These are phyloP conservation scores for Calonectria pteridis DNA, from an alignment of 2,329 filamentous ascomycete genomes.

Conservation along the genomic window DNA sequence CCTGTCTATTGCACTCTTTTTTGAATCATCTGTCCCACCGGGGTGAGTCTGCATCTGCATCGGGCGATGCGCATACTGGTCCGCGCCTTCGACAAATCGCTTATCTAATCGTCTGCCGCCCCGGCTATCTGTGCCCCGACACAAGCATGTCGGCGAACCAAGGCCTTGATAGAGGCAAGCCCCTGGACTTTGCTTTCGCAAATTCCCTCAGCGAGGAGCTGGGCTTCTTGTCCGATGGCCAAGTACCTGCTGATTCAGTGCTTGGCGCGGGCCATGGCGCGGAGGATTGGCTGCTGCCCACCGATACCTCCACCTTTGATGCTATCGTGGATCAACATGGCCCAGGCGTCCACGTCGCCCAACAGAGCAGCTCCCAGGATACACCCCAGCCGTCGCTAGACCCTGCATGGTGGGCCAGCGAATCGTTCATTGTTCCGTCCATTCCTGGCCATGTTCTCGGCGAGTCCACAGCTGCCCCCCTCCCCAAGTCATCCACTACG, in stretches of 20 bases:
- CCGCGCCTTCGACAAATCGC: not conserved
- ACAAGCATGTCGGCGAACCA: not conserved
- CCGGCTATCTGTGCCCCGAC: not conserved
- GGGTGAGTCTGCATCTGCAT: not conserved
- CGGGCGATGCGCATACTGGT: not conserved
- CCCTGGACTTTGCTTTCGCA: not conserved
- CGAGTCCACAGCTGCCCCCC: not conserved
- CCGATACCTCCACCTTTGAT: not conserved
- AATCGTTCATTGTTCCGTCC: not conserved
- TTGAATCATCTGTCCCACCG: not conserved
- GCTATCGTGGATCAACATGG: not conserved
- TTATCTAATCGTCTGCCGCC: not conserved
- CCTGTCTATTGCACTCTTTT: not conserved
- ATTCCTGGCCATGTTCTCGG: not conserved
- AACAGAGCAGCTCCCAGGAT: not conserved
- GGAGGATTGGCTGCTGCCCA: conserved; percentile 4
- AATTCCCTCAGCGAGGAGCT: not conserved
- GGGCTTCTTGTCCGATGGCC: conserved; percentile 9
- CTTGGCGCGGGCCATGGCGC: not conserved
- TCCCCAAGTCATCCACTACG: not conserved
- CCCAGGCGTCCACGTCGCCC: not conserved
- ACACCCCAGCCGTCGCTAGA: not conserved
- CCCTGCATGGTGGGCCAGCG: not conserved
- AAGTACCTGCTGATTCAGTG: not conserved
- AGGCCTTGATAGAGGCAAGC: not conserved